phyloP scores from a whole-genome alignment of 495 filamentous ascomycete species.

The Bacidia rubella region DNA sequence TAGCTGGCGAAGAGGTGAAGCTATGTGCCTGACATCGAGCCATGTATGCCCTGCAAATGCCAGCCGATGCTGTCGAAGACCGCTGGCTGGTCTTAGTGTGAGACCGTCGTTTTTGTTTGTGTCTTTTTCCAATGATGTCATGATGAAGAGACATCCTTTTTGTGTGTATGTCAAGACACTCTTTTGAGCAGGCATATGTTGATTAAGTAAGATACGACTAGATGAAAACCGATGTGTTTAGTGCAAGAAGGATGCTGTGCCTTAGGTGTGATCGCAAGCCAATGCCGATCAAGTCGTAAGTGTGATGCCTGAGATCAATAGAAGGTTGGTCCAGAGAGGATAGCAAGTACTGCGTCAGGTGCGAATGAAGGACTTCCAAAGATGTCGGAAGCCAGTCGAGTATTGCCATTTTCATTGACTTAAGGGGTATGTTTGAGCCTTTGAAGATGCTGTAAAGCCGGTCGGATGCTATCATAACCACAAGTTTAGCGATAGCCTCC shows the following conservation, averaged over 20 bases:
- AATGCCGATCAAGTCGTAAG: not conserved
- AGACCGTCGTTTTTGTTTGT: not conserved
- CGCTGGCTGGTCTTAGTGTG: not conserved
- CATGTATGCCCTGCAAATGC: not conserved
- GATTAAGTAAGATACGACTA: not conserved
- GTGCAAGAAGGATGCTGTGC: not conserved
- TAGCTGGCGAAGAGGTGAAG: not conserved
- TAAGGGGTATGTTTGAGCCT: too few species aligned
- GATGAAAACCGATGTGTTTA: not conserved
- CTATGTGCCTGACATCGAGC: not conserved
- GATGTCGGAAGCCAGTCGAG: too few species aligned
- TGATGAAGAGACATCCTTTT: not conserved
- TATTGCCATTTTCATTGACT: too few species aligned
- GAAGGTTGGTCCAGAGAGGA: not conserved
- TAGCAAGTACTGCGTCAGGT: not conserved
- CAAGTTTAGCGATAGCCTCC: slow-evolving; percentile 35
- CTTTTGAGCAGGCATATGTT: not conserved
- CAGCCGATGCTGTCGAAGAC: not conserved
- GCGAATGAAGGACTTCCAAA: not conserved
- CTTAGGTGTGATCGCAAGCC: not conserved
- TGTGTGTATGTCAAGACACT: not conserved
- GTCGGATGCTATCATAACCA: too few species aligned
- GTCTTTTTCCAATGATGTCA: not conserved
- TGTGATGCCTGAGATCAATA: not conserved
- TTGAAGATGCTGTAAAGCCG: too few species aligned